Percentiles rank a stretch among this genome's conserved stretches.
phyloP scores from a whole-genome alignment of 305 asterid species.

The Fraxinus albicans region DNA sequence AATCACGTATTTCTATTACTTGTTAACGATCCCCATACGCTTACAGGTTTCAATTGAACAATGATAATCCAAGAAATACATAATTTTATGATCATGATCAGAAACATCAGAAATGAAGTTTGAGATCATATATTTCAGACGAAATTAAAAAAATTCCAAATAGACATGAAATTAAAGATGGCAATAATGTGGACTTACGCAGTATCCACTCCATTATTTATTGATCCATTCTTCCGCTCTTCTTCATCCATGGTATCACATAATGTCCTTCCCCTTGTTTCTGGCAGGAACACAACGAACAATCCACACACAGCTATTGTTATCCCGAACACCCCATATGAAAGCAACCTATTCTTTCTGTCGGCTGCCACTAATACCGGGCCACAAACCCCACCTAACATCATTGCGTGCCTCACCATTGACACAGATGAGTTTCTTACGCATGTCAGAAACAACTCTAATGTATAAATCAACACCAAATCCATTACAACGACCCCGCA shows the following conservation, averaged over 20 bases:
- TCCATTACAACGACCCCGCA: slow-evolving; percentile 25
- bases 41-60: no score
- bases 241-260: slow-evolving; percentile 46
- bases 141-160: no score
- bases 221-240: slow-evolving; percentile 18
- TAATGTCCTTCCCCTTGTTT: slow-evolving; percentile 41
- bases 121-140: no score
- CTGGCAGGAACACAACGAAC: slow-evolving; percentile 50
- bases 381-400: slow-evolving; percentile 36
- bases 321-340: slow-evolving; percentile 54
- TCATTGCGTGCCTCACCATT: slow-evolving; percentile 32
- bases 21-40: no score
- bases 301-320: slow-evolving; percentile 31
- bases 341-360: slow-evolving; percentile 30
- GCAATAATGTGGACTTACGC: no score
- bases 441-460: slow-evolving; percentile 32
- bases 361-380: slow-evolving; percentile 31
- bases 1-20: no score
- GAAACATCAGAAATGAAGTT: no score
- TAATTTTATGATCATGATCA: no score
- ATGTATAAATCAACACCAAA: slow-evolving; percentile 28
- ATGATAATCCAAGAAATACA: no score
- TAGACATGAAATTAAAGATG: no score
- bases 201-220: not conserved
- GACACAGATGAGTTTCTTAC: slow-evolving; percentile 35